These are phyloP conservation scores for Candida andamanensis DNA, from an alignment of 805 yeast genomes.

Conservation along the genomic window DNA sequence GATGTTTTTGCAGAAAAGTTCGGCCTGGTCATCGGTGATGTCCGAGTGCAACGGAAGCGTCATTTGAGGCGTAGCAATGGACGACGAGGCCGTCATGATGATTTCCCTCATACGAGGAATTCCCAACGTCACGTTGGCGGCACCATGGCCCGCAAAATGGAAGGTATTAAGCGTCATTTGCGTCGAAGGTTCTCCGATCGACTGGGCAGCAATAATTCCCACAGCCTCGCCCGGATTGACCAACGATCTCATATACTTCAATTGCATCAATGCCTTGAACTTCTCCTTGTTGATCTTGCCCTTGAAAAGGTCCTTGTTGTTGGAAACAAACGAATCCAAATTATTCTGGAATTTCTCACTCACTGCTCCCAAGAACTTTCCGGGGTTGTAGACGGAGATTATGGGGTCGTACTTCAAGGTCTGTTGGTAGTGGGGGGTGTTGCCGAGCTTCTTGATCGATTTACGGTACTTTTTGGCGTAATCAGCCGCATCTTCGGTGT, in stretches of 20 bases:
- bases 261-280: conserved; percentile 94
- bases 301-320: conserved; percentile 49
- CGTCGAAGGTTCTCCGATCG: conserved; percentile 98
- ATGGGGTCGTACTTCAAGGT: conserved; percentile 78
- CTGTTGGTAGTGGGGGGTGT: conserved; percentile 60
- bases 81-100: conserved; percentile 96
- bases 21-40: conserved; percentile 83
- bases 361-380: conserved; percentile 87
- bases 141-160: conserved; percentile 99
- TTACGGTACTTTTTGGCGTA: conserved; percentile 83
- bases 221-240: conserved; percentile 97
- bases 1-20: conserved; percentile 85
- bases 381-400: conserved; percentile 78
- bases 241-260: conserved; percentile 94
- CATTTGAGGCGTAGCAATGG: conserved; percentile 99
- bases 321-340: conserved; percentile 63
- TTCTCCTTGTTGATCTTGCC: conserved; percentile 66
- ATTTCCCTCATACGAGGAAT: conserved; percentile 99
- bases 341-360: conserved; percentile 83
- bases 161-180: conserved; percentile 97
- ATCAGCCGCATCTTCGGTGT: conserved; percentile 73
- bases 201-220: conserved; percentile 97
- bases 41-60: conserved; percentile 77
- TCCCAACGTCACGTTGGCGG: conserved; percentile 98
- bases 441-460: conserved; percentile 57